Evolutionary conservation across 1,284 basidiomycete species (phyloP), one percentile per base, ranked within the genome.

Genomic region (Trichosporon inkin): DNA sequence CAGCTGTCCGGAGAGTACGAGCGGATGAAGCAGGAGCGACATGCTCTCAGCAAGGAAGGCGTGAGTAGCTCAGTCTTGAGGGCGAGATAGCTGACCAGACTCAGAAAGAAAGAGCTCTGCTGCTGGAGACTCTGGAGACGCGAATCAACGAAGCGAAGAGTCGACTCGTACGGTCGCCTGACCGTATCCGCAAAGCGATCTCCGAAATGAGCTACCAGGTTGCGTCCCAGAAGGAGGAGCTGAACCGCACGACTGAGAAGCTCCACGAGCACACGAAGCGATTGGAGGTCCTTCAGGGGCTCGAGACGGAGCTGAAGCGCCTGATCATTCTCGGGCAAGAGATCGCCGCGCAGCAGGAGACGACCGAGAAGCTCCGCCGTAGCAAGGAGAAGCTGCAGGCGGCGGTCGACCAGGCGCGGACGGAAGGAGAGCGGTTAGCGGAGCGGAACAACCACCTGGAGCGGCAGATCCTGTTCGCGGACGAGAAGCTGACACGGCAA

Each of bases 81-180:
- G 17, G 16, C 10, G 41, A 22, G 6, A n/a, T 8, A 32, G 44
- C 44, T 49, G 44, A 49, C 44, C 24, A n/a, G 5, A 13, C 6
- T n/a, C 44, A 49, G 44, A 49, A 49, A 32, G 44, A 49, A 16
- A 22, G 44, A 6, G 24, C 57, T 19, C 65, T 66, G n/a, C 61
- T 70, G 24, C 64, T 69, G 16, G 61, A 65, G 4, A 56, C 63
- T 36, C 24, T 73, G 11, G 56, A 63, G 14, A 44, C 63, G 24
- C 62, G 72, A 53, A 85, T 88, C 59, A 76, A 80, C 10, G 82
- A 85, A 47, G 85, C 85, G 0, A 82, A 85, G 53, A 80, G 84
- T 11, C 85, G 90, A 3, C 87, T 94, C 60, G 90, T 94, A 1
- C 89, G 90, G 68, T 91, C 89, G 0, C 90, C 90, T 0, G 90